A percentile compares a stretch with the other conserved stretches of the same genome.
These are phyloP conservation scores for Termitomyces sp. DNA, from an alignment of 768 basidiomycete species.

Conservation along the genomic window DNA sequence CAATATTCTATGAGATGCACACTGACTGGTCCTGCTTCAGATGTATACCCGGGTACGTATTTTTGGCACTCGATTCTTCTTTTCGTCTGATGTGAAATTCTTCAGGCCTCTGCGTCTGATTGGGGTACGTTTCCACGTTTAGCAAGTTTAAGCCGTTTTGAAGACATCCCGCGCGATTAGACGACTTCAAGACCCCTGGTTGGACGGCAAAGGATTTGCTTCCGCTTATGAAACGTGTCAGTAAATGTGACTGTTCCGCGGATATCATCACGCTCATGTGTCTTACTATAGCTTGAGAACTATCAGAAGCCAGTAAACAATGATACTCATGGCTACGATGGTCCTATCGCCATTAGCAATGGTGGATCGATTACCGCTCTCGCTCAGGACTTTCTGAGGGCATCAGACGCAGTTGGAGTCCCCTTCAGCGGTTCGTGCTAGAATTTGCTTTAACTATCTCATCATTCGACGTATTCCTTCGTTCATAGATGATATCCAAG, in stretches of 20 bases:
- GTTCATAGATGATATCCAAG: conserved; percentile 57
- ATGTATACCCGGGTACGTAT: conserved; percentile 60
- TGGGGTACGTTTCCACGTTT: conserved; percentile 42
- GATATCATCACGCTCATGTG: not conserved
- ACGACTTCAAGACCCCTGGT: conserved; percentile 69
- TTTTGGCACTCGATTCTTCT: not conserved
- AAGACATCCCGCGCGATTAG: conserved; percentile 25
- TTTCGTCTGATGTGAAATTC: not conserved
- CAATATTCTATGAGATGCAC: not conserved
- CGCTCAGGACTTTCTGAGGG: conserved; percentile 67
- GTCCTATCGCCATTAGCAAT: conserved; percentile 71
- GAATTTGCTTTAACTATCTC: not conserved
- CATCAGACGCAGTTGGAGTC: conserved; percentile 53
- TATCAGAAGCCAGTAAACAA: conserved; percentile 72
- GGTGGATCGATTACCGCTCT: conserved; percentile 59
- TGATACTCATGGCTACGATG: conserved; percentile 64
- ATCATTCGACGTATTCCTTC: not conserved
- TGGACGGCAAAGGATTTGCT: conserved; percentile 66
- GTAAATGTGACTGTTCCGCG: conserved; percentile 2
- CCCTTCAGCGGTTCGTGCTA: conserved; percentile 54
- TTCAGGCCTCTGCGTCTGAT: conserved; percentile 61
- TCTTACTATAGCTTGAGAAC: conserved; percentile 52
- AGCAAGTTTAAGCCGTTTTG: not conserved
- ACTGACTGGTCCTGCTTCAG: conserved; percentile 20
- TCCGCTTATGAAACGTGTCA: conserved; percentile 66